phyloP scores from a whole-genome alignment of 306 rosid species.

The Mimosa bimucronata region DNA sequence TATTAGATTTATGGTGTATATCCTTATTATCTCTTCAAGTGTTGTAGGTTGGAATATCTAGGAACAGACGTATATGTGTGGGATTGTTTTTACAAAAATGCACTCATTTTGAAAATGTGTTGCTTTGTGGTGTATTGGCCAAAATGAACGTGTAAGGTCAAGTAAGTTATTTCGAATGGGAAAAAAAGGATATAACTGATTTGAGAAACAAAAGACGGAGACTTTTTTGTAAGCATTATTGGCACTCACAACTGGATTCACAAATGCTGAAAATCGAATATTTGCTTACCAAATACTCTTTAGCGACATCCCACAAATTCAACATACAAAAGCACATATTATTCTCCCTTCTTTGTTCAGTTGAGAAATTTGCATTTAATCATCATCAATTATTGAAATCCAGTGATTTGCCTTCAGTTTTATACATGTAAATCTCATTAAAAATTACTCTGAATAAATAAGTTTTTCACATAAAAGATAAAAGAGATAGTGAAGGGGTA shows the following conservation, averaged over 20 bases:
- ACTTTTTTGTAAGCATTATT: slow-evolving; percentile 16
- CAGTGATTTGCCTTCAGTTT: background rate
- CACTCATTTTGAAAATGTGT: background rate
- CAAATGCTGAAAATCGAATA: slow-evolving; percentile 5
- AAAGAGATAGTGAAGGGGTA: background rate
- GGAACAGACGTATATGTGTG: background rate
- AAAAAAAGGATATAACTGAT: slow-evolving; percentile 35
- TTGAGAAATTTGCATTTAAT: background rate
- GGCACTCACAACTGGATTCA: slow-evolving; percentile 48
- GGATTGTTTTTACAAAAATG: background rate
- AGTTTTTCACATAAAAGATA: background rate
- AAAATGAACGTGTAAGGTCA: slow-evolving; percentile 27
- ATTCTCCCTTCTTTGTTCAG: background rate
- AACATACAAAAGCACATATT: background rate
- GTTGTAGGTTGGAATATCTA: background rate
- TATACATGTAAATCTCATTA: background rate
- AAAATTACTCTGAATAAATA: background rate
- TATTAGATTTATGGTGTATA: background rate
- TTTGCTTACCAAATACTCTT: slow-evolving; percentile 22
- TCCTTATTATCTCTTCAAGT: background rate
- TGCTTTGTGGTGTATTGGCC: background rate
- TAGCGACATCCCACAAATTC: background rate
- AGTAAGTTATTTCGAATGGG: slow-evolving; percentile 35
- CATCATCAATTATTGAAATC: background rate
- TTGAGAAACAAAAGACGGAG: slow-evolving; percentile 31